These are phyloP conservation scores for Lasiodiplodia theobromae DNA, from an alignment of 2,329 filamentous ascomycete species.

Conservation along the genomic window DNA sequence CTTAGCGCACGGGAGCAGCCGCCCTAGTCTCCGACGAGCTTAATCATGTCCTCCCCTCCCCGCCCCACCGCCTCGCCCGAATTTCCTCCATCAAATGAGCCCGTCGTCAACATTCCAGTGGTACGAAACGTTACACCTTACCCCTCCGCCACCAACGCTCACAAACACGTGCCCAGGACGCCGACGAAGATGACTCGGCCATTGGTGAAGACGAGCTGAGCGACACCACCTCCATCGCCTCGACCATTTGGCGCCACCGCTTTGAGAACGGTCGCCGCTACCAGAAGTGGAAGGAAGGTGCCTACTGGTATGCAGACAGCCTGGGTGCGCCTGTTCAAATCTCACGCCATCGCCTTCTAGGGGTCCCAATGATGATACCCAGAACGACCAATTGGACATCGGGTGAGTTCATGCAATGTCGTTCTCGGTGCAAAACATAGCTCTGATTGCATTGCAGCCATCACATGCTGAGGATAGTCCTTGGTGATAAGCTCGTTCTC, in stretches of 20 bases:
- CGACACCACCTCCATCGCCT: slow-evolving; percentile 43
- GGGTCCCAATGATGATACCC: slow-evolving; percentile 40
- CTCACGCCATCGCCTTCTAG: slow-evolving; percentile 6
- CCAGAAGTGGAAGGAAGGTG: slow-evolving; percentile 15
- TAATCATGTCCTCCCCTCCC: slow-evolving; percentile 20
- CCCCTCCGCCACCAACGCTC: too few relatives aligned
- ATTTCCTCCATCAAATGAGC: slow-evolving; percentile 5
- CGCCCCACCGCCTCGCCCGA: background rate
- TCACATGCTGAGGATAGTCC: slow-evolving; percentile 38
- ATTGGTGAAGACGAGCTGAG: slow-evolving; percentile 35
- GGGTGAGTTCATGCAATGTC: background rate
- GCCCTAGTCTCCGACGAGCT: slow-evolving; percentile 11
- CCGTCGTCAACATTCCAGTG: slow-evolving; percentile 15
- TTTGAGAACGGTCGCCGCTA: slow-evolving; percentile 35
- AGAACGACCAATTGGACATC: slow-evolving; percentile 29
- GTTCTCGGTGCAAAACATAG: background rate
- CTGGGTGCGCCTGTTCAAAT: background rate
- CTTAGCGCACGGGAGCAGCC: slow-evolving; percentile 13
- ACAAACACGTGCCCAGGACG: background rate
- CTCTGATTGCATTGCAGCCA: slow-evolving; percentile 32
- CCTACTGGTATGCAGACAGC: slow-evolving; percentile 11
- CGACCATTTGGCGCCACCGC: slow-evolving; percentile 41
- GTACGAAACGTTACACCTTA: background rate
- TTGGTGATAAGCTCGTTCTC: slow-evolving; percentile 37
- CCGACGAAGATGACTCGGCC: slow-evolving; percentile 36